Base-by-base conservation (phyloP, 2,329 filamentous ascomycete species). In the Gaeumannomyces sp. region DNA sequence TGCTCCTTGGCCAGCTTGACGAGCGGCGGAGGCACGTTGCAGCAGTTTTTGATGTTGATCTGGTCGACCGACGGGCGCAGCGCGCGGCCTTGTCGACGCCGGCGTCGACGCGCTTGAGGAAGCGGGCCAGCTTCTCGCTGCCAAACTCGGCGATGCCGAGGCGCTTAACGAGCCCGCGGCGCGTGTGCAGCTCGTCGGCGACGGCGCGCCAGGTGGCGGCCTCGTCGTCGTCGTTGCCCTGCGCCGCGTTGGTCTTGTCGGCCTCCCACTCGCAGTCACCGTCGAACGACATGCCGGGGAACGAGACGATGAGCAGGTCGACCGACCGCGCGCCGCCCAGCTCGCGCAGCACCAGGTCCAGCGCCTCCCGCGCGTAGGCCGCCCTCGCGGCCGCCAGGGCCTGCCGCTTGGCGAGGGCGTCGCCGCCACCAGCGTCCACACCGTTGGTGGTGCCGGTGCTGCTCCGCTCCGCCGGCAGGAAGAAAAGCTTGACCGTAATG, bases 31-130 rank as follows among this genome's bases (percentile, higher is more conserved):
- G 95, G 95, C 59, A 98, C 95, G 60, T 93, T 94, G 78, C 95
- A 99, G 80, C 94, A 98, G 77, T 98, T 92, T 71, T 91, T 89
- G 62, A 97, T 86, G 74, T 98, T 98, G 81, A 99, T 96, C 82
- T 99, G 95, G 76, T 98, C 88, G 57, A 98, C 94, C 27, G 86
- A 85, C 0, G 95, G 95, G 69, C 85, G 85, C 66, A 96, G 81
- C 57, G 80, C 81, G 28, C 38, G 10, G 59, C 28, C 59, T n/a
- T n/a, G 33, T 10, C 38, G 38, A 16, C 38, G 38, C 38, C 38
- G 38, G 4, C 59, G 59, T 16, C 29, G 14, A 35, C 89, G 67
- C 86, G 81, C 58, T 86, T 81, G 31, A 98, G 80, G 71, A 99
- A 93, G 19, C 85, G 86, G n/a, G 84, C 78, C 53, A 99, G 80